These are phyloP conservation scores for Zymoseptoria ardabiliae DNA, from an alignment of 2,329 filamentous ascomycete species.

Conservation along the genomic window DNA sequence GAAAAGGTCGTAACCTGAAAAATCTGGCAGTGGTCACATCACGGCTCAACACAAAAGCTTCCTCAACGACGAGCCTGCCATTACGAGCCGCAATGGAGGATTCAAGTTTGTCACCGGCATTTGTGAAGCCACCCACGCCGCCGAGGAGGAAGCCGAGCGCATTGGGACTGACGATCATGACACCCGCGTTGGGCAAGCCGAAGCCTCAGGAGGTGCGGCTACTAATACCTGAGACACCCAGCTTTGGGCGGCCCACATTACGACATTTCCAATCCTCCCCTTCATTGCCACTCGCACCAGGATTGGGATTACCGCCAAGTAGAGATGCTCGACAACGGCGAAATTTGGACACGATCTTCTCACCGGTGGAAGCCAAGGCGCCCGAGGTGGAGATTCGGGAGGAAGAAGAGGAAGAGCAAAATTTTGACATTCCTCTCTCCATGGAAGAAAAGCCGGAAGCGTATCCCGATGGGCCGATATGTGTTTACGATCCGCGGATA, in stretches of 20 bases:
- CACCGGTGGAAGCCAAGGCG: conserved; percentile 17
- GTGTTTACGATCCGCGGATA: conserved; percentile 71
- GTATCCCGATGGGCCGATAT: conserved; percentile 74
- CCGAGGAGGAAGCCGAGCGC: conserved; percentile 65
- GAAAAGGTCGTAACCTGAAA: conserved; percentile 75
- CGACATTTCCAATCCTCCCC: conserved; percentile 58
- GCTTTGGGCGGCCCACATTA: conserved; percentile 44
- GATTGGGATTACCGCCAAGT: conserved; percentile 22
- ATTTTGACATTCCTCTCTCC: conserved; percentile 51
- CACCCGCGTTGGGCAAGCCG: conserved; percentile 51
- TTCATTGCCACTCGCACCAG: conserved; percentile 49
- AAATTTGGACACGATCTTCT: conserved; percentile 26
- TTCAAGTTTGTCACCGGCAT: conserved; percentile 60
- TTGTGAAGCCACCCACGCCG: conserved; percentile 72
- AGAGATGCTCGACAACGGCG: conserved; percentile 10
- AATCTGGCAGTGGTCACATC: conserved; percentile 70
- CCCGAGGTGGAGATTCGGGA: conserved; percentile 8
- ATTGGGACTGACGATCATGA: conserved; percentile 66
- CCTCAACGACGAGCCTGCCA: conserved; percentile 46
- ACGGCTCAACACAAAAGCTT: conserved; percentile 39
- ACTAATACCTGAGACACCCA: conserved; percentile 52
- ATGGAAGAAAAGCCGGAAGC: conserved; percentile 66
- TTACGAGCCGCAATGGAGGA: conserved; percentile 43
- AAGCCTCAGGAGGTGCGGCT: conserved; percentile 51
- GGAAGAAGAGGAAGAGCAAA: conserved; percentile 44